Evolutionary conservation across 2,329 filamentous ascomycete genomes (phyloP).

Genomic region (Pseudogymnoascus sp.): DNA sequence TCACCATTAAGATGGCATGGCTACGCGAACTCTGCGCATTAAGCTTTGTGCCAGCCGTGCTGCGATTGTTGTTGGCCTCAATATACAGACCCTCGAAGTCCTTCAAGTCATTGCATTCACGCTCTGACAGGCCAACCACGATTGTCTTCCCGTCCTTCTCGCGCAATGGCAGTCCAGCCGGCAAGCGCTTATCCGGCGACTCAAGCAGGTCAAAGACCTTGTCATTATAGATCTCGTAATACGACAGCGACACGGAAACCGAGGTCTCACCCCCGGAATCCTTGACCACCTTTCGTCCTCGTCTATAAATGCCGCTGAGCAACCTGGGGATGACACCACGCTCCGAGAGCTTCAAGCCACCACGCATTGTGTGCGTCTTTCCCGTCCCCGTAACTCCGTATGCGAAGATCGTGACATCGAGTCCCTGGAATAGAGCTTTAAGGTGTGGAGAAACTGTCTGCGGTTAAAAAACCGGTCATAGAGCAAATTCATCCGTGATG

Average conservation of each 20-base stretch:
- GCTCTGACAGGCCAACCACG: constrained; percentile 78
- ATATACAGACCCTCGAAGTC: constrained; percentile 89
- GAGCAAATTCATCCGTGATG: constrained; percentile 2
- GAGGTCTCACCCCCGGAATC: constrained; percentile 63
- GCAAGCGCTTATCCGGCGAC: constrained; percentile 75
- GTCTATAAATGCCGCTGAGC: constrained; percentile 76
- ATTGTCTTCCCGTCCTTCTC: constrained; percentile 83
- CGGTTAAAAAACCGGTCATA: constrained; percentile 14
- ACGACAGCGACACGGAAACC: constrained; percentile 72
- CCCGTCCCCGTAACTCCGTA: constrained; percentile 91
- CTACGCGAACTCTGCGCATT: constrained; percentile 86
- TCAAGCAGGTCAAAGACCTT: constrained; percentile 90
- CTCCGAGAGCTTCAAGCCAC: constrained; percentile 77
- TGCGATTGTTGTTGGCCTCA: constrained; percentile 82
- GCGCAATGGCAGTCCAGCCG: constrained; percentile 71
- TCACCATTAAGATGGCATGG: constrained; percentile 86
- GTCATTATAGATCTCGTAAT: constrained; percentile 97
- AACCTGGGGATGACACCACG: constrained; percentile 81
- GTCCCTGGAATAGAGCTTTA: constrained; percentile 84
- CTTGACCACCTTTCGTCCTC: constrained; percentile 77
- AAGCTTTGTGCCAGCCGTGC: constrained; percentile 83
- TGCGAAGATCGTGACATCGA: constrained; percentile 83
- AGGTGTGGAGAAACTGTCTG: constrained; percentile 72
- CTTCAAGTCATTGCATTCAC: constrained; percentile 73
- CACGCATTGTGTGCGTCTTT: constrained; percentile 94